These are phyloP conservation scores for Hortaea werneckii DNA, from an alignment of 2,329 filamentous ascomycete genomes.

Conservation along the genomic window DNA sequence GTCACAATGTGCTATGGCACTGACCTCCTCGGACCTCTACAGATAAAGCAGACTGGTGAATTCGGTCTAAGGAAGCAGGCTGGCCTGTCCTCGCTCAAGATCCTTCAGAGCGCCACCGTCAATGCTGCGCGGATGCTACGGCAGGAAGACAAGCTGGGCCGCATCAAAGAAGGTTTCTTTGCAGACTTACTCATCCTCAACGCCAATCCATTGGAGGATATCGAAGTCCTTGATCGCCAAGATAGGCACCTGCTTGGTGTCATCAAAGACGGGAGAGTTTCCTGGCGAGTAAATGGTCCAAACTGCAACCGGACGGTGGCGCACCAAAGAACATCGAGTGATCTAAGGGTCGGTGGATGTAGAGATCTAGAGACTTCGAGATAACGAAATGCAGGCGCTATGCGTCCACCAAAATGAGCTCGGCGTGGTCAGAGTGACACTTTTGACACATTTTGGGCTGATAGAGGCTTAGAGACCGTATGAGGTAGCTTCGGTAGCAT, in stretches of 20 bases:
- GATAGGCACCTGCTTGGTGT: constrained; percentile 42
- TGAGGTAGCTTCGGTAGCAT: too few species aligned
- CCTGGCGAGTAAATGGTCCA: constrained; percentile 26
- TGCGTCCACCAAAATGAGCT: too few species aligned
- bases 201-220: constrained; percentile 46
- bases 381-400: too few species aligned
- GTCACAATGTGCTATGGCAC: constrained; percentile 48
- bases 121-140: constrained; percentile 43
- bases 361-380: too few species aligned
- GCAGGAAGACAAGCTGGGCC: constrained; percentile 39
- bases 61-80: constrained; percentile 38
- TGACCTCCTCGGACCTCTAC: constrained; percentile 44
- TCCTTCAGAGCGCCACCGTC: constrained; percentile 44
- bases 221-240: constrained; percentile 40
- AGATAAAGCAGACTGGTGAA: constrained; percentile 40
- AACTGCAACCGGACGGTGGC: constrained; percentile 12
- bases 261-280: constrained; percentile 45
- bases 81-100: constrained; percentile 31
- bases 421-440: too few species aligned
- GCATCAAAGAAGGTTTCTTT: constrained; percentile 40
- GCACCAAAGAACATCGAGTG: constrained; percentile 1
- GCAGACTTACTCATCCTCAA: constrained; percentile 47
- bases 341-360: too few species aligned
- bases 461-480: too few species aligned
- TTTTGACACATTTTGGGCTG: too few species aligned